Percentiles rank a stretch among this genome's conserved stretches.
Conservation (phyloP, 179 eudicot species). For the Amaranthus tricolor region DNA sequence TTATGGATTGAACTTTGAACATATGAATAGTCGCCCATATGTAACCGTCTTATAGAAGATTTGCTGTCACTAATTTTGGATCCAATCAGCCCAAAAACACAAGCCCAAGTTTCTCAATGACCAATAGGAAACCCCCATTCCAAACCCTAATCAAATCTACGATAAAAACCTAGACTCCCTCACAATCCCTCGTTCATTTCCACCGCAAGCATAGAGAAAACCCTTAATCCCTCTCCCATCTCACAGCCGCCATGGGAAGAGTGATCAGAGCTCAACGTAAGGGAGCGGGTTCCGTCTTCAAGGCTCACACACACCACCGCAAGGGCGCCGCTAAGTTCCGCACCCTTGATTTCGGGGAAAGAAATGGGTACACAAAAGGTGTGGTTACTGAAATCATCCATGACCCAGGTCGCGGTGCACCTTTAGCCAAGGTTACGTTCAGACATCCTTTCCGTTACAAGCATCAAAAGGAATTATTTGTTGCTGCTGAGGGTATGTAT, state of each 20-base stretch:
- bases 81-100: too few relatives aligned
- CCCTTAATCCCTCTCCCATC: background rate
- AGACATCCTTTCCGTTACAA: conserved; percentile 37
- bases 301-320: conserved; percentile 40
- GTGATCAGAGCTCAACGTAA: conserved; percentile 41
- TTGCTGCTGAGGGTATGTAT: conserved; percentile 41
- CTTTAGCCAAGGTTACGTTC: conserved; percentile 32
- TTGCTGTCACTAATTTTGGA: too few relatives aligned
- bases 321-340: conserved; percentile 39
- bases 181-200: background rate
- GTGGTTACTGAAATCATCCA: conserved; percentile 38
- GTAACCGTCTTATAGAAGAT: too few relatives aligned
- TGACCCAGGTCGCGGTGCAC: conserved; percentile 39
- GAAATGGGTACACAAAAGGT: conserved; percentile 35
- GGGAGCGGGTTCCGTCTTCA: conserved; percentile 44
- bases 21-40: too few relatives aligned
- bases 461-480: conserved; percentile 39
- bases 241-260: conserved; percentile 32
- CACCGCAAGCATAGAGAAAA: background rate
- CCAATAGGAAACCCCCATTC: too few relatives aligned
- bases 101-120: too few relatives aligned
- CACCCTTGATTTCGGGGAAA: conserved; percentile 37
- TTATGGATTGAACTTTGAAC: too few relatives aligned
- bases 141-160: too few relatives aligned
- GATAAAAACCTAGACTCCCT: background rate